Percentiles rank a stretch among this genome's conserved stretches.
Evolutionary conservation across 2,329 filamentous ascomycete species (phyloP).

Genomic region (Trichophyton verrucosum): DNA sequence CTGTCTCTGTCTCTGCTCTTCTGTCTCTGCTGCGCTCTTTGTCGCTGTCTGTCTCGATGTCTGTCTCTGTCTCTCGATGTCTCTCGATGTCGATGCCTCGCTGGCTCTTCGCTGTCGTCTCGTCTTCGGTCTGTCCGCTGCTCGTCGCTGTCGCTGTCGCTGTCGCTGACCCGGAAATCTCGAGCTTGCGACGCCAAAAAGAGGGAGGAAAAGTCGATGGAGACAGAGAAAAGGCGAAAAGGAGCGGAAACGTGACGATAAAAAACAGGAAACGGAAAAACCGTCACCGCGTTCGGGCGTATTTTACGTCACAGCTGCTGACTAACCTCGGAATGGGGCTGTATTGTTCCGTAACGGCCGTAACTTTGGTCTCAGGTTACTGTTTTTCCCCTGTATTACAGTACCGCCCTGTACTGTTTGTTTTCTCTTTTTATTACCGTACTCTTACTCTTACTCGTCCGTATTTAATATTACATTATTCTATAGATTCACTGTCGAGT

Average conservation of each 20-base stretch:
- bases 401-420: not conserved
- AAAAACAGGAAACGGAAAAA: constrained; percentile 14
- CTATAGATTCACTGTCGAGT: too few relatives aligned
- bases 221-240: not conserved
- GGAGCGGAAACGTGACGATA: not conserved
- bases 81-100: too few relatives aligned
- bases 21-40: too few relatives aligned
- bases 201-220: not conserved
- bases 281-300: not conserved
- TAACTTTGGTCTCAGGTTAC: not conserved
- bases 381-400: not conserved
- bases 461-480: too few relatives aligned
- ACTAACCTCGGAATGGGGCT: not conserved
- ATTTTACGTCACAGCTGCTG: constrained; percentile 3
- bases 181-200: too few relatives aligned
- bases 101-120: not conserved
- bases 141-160: too few relatives aligned
- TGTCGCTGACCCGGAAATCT: too few relatives aligned
- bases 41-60: too few relatives aligned
- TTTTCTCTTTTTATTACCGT: not conserved
- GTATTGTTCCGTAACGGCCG: constrained; percentile 1
- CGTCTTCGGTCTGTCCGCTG: not conserved
- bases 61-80: too few relatives aligned
- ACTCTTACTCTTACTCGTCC: too few relatives aligned
- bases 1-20: too few relatives aligned